These are phyloP conservation scores for Citrus medica DNA, from an alignment of 345 rosid genomes.

Conservation along the genomic window DNA sequence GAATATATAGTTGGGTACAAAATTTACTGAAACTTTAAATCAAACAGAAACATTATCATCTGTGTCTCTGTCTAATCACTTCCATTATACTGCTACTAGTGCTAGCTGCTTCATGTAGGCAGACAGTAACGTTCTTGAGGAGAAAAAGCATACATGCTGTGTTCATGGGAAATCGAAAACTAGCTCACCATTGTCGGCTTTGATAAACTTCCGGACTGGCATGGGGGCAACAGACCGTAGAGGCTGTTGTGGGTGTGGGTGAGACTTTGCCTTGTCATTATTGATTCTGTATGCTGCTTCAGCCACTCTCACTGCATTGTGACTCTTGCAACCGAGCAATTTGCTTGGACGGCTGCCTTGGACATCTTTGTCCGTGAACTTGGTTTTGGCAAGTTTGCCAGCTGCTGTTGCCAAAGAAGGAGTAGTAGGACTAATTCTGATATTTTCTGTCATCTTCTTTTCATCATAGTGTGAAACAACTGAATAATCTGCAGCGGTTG, in stretches of 20 bases:
- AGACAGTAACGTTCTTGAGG: neutral
- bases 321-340: slow-evolving; percentile 45
- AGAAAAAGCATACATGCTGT: neutral
- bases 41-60: neutral
- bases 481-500: slow-evolving; percentile 53
- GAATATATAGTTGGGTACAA: neutral
- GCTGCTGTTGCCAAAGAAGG: slow-evolving; percentile 6
- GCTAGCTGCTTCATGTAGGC: neutral
- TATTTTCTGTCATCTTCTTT: slow-evolving; percentile 15
- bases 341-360: slow-evolving; percentile 24
- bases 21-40: slow-evolving; percentile 2
- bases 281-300: slow-evolving; percentile 33
- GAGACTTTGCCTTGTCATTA: slow-evolving; percentile 25
- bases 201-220: slow-evolving; percentile 22
- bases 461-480: slow-evolving; percentile 28
- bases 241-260: slow-evolving; percentile 11
- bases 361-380: slow-evolving; percentile 10
- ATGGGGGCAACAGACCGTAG: slow-evolving; percentile 14
- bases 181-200: slow-evolving; percentile 25
- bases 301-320: slow-evolving; percentile 45
- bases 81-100: neutral
- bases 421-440: neutral
- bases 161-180: slow-evolving; percentile 24
- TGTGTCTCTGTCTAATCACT: neutral
- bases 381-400: slow-evolving; percentile 1